Evolutionary conservation across 1,284 basidiomycete genomes (phyloP).

Genomic region (Bondarzewia mesenterica): DNA sequence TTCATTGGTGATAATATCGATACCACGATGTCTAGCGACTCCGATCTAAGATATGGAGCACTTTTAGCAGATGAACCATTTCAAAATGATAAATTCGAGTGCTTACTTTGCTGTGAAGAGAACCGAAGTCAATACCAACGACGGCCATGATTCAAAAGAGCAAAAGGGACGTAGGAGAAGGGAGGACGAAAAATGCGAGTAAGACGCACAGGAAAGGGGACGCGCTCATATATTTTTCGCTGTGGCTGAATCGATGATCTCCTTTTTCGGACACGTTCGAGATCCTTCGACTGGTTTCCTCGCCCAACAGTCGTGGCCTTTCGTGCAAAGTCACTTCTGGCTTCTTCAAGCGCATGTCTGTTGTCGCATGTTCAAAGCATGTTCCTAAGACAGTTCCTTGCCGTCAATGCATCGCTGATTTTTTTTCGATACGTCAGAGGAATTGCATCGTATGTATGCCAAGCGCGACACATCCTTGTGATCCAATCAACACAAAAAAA

Average conservation of each 20-base stretch:
- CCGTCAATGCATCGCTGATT: too few species aligned
- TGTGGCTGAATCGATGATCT: constrained; percentile 8
- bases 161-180: constrained; percentile 12
- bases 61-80: constrained; percentile 11
- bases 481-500: too few species aligned
- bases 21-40: constrained; percentile 87
- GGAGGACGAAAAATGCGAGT: constrained; percentile 14
- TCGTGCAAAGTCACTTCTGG: too few species aligned
- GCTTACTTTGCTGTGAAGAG: constrained; percentile 75
- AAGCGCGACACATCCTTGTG: too few species aligned
- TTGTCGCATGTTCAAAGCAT: too few species aligned
- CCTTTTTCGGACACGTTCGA: constrained; percentile 13
- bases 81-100: neutral
- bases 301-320: too few species aligned
- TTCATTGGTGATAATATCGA: constrained; percentile 94
- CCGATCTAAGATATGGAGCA: constrained; percentile 56
- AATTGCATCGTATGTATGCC: too few species aligned
- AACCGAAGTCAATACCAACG: constrained; percentile 89
- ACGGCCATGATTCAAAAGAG: constrained; percentile 54
- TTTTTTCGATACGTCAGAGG: too few species aligned
- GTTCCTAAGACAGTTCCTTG: too few species aligned
- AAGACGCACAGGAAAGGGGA: constrained; percentile 1
- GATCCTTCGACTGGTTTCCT: constrained; percentile 8
- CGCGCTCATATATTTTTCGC: constrained; percentile 7
- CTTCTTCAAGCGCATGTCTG: too few species aligned